phyloP scores from a whole-genome alignment of 768 basidiomycete genomes.

The Hygrophoropsis aurantiaca region DNA sequence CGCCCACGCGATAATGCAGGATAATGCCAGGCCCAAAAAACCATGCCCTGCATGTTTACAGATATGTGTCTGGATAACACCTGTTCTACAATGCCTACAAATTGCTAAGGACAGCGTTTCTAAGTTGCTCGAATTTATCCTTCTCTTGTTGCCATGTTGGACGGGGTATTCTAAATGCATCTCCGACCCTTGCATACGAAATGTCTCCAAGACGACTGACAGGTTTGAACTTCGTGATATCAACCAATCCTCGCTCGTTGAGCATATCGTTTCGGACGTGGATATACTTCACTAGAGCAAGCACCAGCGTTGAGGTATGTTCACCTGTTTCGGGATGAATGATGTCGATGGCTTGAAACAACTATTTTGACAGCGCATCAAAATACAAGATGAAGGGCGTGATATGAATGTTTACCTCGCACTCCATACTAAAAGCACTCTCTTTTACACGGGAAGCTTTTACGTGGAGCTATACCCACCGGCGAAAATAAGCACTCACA shows the following conservation, averaged over 20 bases:
- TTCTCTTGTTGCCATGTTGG: conserved; percentile 20
- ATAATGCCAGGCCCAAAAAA: too few relatives aligned
- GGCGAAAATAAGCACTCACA: not conserved
- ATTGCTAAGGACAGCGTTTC: too few relatives aligned
- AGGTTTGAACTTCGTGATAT: conserved; percentile 35
- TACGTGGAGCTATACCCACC: conserved; percentile 30
- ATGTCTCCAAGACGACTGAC: conserved; percentile 40
- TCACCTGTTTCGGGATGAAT: conserved; percentile 24
- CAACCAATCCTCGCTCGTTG: conserved; percentile 33
- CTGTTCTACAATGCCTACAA: too few relatives aligned
- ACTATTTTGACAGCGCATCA: conserved; percentile 14
- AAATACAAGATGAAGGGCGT: not conserved
- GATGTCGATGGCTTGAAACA: conserved; percentile 35
- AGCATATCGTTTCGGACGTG: conserved; percentile 44
- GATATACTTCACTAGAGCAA: conserved; percentile 39
- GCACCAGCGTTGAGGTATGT: conserved; percentile 30
- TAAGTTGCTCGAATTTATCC: conserved; percentile 8
- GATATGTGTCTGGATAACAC: too few relatives aligned
- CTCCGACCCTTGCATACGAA: conserved; percentile 31
- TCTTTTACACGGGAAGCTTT: conserved; percentile 43
- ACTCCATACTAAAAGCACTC: conserved; percentile 50
- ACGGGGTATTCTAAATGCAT: conserved; percentile 25
- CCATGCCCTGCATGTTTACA: too few relatives aligned
- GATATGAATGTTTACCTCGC: conserved; percentile 29
- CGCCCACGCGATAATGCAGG: too few relatives aligned